phyloP scores from a whole-genome alignment of 768 basidiomycete species.

The Myochromella boudieri region DNA sequence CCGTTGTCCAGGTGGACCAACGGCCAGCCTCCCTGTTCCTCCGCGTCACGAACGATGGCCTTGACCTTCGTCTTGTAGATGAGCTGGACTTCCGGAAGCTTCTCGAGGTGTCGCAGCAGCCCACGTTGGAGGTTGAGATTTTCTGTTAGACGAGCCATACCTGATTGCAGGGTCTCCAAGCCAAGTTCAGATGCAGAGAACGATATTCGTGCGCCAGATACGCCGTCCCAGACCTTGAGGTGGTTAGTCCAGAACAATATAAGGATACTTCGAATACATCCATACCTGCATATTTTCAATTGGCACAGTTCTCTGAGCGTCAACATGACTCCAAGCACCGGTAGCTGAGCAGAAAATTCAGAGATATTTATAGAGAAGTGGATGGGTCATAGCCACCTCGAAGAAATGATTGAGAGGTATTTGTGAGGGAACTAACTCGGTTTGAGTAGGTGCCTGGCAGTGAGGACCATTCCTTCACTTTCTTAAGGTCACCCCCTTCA shows the following conservation, averaged over 20 bases:
- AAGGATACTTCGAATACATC: background rate
- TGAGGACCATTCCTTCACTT: constrained; percentile 66
- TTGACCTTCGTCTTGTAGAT: constrained; percentile 75
- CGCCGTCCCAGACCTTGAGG: constrained; percentile 85
- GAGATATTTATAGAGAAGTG: constrained; percentile 8
- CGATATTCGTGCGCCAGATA: constrained; percentile 75
- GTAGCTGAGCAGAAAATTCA: constrained; percentile 49
- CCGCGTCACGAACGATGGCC: constrained; percentile 58
- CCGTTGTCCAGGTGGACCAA: constrained; percentile 73
- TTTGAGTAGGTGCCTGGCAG: constrained; percentile 65
- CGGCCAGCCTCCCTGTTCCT: constrained; percentile 71
- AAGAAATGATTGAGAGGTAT: constrained; percentile 66
- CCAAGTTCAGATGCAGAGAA: constrained; percentile 61
- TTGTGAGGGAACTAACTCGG: constrained; percentile 84
- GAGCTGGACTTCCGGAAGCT: constrained; percentile 54
- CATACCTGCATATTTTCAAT: constrained; percentile 85
- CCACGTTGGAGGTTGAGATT: constrained; percentile 92
- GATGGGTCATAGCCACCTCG: constrained; percentile 41
- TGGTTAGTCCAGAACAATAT: background rate
- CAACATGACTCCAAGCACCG: constrained; percentile 83
- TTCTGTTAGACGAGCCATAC: constrained; percentile 86
- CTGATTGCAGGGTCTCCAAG: constrained; percentile 24
- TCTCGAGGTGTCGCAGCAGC: constrained; percentile 63
- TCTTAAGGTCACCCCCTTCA: constrained; percentile 77
- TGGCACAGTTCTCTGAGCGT: constrained; percentile 61